Base-by-base conservation (phyloP, 768 basidiomycete species). In the Naematelia aurantialba region DNA sequence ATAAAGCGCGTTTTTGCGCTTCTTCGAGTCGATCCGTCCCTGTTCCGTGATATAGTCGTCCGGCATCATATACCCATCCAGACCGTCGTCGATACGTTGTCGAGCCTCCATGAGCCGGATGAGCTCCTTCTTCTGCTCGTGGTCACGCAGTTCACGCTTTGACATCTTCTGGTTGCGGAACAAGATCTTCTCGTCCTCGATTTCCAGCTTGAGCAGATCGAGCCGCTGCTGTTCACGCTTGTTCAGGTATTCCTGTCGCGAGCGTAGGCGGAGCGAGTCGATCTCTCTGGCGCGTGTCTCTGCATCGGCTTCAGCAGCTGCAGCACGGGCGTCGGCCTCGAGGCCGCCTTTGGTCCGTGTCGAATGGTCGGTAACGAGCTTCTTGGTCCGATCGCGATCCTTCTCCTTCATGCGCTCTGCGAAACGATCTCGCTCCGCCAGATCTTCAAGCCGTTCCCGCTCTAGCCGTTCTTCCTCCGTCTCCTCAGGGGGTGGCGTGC, bases 41-140 rank as follows among this genome's bases (percentile, higher is more conserved):
- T 97, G 92, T 70, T 94, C 94, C 0, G 96, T 99, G 68, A 98
- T 83, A 75, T 99, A 99, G 77, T 98, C 96, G 66, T 98, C 96
- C 0, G 96, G 96, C 45, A 98, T 83, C 79, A 88, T 86, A 74
- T 99, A 99, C 5, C 94, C 94, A 61, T 99, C 96, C 79, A 83
- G 90, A 62, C 89, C 91, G 80, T 99, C 96, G 76, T 91, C 89
- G 57, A 99, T 96, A 72, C 86, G 87, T 62, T 94, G 81, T 26
- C 94, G 85, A 74, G 93, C 93, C 78, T 99, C 94, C 55, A 94
- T 94, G 46, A 98, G 83, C 55, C 84, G 83, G 4, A 99, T 80
- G 5, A 98, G 81, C 67, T 96, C 90, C 79, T 93, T 96, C 81
- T 98, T 98, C 62, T 84, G 81, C 17, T 91, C 90, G 52, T 92